These are phyloP conservation scores for Coemansia sp. DNA, from an alignment of 192 early-diverging fungal species.

Conservation along the genomic window DNA sequence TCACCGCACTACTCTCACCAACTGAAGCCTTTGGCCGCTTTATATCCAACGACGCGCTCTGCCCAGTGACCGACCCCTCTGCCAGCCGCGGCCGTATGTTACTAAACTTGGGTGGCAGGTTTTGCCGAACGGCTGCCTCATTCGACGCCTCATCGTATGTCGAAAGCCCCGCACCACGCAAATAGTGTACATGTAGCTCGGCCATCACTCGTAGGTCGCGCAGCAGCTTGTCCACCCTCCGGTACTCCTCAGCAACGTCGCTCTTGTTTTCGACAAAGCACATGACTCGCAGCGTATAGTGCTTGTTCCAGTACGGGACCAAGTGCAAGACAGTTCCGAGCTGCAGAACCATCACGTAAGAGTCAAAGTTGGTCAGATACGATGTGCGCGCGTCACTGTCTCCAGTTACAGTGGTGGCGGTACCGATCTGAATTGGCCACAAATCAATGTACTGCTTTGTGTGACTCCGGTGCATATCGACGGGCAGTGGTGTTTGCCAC, in stretches of 20 bases:
- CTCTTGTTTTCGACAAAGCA: constrained; percentile 71
- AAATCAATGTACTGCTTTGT: constrained; percentile 65
- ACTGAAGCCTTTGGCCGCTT: background rate
- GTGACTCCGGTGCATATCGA: background rate
- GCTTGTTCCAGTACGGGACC: constrained; percentile 70
- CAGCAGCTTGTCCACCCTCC: constrained; percentile 60
- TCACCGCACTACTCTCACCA: background rate
- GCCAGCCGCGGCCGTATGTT: background rate
- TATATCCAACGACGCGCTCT: background rate
- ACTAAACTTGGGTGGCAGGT: background rate
- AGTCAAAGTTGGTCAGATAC: constrained; percentile 65
- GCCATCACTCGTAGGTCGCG: constrained; percentile 67
- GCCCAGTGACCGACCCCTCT: background rate
- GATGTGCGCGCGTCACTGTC: constrained; percentile 22
- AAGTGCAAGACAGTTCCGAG: constrained; percentile 74
- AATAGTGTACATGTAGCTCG: constrained; percentile 62
- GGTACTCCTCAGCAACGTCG: constrained; percentile 66
- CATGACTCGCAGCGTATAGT: constrained; percentile 65
- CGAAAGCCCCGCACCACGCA: constrained; percentile 37
- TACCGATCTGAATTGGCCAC: constrained; percentile 74
- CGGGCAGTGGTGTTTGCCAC: constrained; percentile 6
- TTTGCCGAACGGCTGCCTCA: background rate
- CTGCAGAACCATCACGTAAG: constrained; percentile 77
- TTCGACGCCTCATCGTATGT: constrained; percentile 52
- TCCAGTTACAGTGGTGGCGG: constrained; percentile 27